Base-by-base conservation (phyloP, 202 grass and related monocot species). In the Saccharum hybrid region DNA sequence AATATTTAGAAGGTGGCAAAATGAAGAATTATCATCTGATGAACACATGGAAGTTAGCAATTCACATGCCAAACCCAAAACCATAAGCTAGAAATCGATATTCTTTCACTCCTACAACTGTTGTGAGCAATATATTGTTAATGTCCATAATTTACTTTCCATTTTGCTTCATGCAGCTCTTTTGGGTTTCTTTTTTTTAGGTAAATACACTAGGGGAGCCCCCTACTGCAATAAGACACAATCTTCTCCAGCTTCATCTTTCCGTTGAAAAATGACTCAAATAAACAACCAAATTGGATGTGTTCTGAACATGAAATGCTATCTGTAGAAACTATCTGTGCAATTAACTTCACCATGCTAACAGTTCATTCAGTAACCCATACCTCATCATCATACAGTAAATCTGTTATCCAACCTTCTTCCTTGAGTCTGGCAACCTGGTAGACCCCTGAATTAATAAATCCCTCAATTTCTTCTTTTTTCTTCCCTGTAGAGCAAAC, bases 321-420 rank as follows among this genome's bases (percentile, higher is more conserved):
- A 64, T 37, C 16, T 73, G 37, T 69, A 72, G 49, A 61, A 82
- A 39, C 79, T 41, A 54, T 77, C 65, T 23, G 51, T 83, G 40
- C 16, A 77, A 64, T 72, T 49, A 64, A 66, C 18, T 74, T 61
- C 14, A 72, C 41, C 48, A 63, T 75, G 72, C 39, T 72, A 78
- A 72, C 15, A 57, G 68, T 76, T 70, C 43, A 66, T 72, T 28
- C 83, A 82, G 62, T 66, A 88, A 72, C 57, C 15, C 76, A 39
- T 83, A 98, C 96, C 96, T 98, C 93, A 10, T 98, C 96, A 41
- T 98, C 96, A 89, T 98, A 98, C 81, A 94, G 26, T 89, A 96
- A 77, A 85, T 98, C 87, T 68, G 96, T 98, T 81, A 98, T 87
- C 96, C 96, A 96, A 82, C 93, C 91, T 94, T 94, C 91, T 88